phyloP scores from a whole-genome alignment of 2,329 filamentous ascomycete genomes.

The Arachnomyces sp. region DNA sequence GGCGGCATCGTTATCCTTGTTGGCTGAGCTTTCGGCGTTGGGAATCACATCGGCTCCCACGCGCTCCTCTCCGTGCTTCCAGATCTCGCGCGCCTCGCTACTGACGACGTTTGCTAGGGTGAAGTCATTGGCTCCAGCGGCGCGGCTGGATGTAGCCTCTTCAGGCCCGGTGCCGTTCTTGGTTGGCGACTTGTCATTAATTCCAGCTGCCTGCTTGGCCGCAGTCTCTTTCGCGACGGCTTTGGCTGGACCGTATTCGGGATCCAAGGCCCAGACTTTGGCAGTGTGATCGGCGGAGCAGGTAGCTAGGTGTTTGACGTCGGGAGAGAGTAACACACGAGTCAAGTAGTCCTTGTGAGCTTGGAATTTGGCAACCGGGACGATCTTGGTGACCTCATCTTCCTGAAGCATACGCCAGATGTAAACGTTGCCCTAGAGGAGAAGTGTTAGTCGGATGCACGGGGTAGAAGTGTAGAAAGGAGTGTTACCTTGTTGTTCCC shows the following conservation, averaged over 20 bases:
- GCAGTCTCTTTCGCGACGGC: slow-evolving; percentile 17
- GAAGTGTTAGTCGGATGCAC: neutral
- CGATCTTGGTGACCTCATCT: slow-evolving; percentile 71
- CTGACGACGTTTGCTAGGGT: too few species aligned
- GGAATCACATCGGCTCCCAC: too few species aligned
- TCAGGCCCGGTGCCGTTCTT: slow-evolving; percentile 4
- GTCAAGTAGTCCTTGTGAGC: slow-evolving; percentile 92
- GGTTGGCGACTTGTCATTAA: neutral
- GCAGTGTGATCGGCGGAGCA: slow-evolving; percentile 91
- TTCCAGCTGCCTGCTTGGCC: slow-evolving; percentile 3
- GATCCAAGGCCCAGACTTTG: slow-evolving; percentile 91
- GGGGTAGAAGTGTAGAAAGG: slow-evolving; percentile 15
- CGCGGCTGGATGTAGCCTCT: too few species aligned
- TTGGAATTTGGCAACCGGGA: slow-evolving; percentile 81
- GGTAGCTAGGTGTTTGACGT: slow-evolving; percentile 88
- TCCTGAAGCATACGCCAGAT: slow-evolving; percentile 90
- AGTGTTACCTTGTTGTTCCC: slow-evolving; percentile 72
- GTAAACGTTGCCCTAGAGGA: slow-evolving; percentile 77
- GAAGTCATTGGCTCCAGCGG: too few species aligned
- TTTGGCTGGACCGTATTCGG: slow-evolving; percentile 44
- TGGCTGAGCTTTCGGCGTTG: too few species aligned
- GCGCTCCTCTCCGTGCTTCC: too few species aligned
- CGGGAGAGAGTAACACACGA: slow-evolving; percentile 80
- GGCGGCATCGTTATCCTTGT: slow-evolving; percentile 6
- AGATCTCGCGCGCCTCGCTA: too few species aligned